These are phyloP conservation scores for Tetrapyrgos nigripes DNA, from an alignment of 1,284 basidiomycete species.

Conservation along the genomic window DNA sequence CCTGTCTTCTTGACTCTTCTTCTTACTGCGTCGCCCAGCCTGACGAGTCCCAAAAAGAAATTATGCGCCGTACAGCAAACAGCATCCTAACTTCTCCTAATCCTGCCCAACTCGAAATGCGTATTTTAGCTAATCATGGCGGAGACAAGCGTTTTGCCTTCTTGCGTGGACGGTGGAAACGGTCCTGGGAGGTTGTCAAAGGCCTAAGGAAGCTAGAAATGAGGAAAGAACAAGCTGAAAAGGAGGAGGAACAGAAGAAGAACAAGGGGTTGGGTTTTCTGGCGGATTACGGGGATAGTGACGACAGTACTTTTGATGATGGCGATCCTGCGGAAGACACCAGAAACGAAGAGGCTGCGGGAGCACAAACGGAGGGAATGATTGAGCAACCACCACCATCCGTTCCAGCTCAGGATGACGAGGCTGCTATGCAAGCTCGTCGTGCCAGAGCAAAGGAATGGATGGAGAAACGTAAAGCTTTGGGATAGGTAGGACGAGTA, in stretches of 20 bases:
- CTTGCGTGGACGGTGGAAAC: constrained; percentile 74
- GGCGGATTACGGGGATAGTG: constrained; percentile 66
- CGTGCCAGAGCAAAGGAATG: constrained; percentile 61
- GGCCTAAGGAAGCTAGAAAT: constrained; percentile 45
- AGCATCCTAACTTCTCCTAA: constrained; percentile 76
- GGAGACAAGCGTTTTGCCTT: constrained; percentile 77
- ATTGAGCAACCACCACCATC: not conserved
- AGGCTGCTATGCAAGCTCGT: constrained; percentile 52
- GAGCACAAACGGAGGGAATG: not conserved
- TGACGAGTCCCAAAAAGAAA: constrained; percentile 61
- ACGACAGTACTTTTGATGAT: constrained; percentile 37
- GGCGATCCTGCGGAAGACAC: constrained; percentile 19
- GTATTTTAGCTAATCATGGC: constrained; percentile 87
- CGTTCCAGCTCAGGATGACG: constrained; percentile 25
- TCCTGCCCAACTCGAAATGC: constrained; percentile 80
- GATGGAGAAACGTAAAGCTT: constrained; percentile 48
- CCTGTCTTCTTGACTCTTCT: constrained; percentile 3
- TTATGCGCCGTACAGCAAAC: constrained; percentile 79
- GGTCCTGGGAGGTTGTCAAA: constrained; percentile 63
- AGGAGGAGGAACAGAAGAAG: constrained; percentile 36
- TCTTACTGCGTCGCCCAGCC: constrained; percentile 52
- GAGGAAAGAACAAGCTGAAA: constrained; percentile 37
- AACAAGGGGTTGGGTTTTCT: constrained; percentile 53
- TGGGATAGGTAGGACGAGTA: not conserved
- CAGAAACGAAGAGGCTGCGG: constrained; percentile 11